A percentile compares a stretch with the other conserved stretches of the same genome.
Conservation (phyloP, 441 rosid genomes). For the Populus trichocarpa region DNA sequence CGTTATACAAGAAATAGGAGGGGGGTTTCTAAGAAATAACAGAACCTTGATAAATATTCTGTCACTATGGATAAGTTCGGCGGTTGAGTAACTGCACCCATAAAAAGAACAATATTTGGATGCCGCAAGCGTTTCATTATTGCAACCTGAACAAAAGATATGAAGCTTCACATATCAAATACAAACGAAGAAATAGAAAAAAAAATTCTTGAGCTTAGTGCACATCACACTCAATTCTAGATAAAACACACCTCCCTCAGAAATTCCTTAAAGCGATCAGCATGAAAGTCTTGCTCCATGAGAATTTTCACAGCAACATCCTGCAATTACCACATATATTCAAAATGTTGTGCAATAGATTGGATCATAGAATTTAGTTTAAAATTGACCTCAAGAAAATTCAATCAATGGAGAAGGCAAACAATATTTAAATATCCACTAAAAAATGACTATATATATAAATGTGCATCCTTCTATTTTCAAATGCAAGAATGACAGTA, state of each 20-base stretch:
- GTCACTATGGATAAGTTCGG: slow-evolving; percentile 97
- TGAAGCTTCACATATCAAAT: slow-evolving; percentile 15
- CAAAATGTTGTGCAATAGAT: background rate
- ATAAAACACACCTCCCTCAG: slow-evolving; percentile 72
- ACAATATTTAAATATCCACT: background rate
- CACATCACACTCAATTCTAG: slow-evolving; percentile 12
- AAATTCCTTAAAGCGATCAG: slow-evolving; percentile 84
- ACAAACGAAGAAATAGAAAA: slow-evolving; percentile 11
- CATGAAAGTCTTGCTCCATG: slow-evolving; percentile 97
- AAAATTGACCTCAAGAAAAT: slow-evolving; percentile 5
- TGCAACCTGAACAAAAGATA: slow-evolving; percentile 58
- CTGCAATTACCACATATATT: slow-evolving; percentile 39
- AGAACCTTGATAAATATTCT: slow-evolving; percentile 92
- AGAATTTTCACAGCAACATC: slow-evolving; percentile 99
- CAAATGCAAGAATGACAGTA: background rate
- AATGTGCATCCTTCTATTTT: background rate
- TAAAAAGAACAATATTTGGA: slow-evolving; percentile 98
- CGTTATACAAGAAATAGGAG: background rate
- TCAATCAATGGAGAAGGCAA: background rate
- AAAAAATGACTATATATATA: background rate
- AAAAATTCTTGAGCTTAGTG: background rate
- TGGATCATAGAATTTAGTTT: background rate
- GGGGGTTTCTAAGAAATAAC: slow-evolving; percentile 11
- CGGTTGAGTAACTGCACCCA: slow-evolving; percentile 99
- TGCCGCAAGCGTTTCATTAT: slow-evolving; percentile 98